Percentiles rank a stretch among this genome's conserved stretches.
Conservation (phyloP, 192 early-diverging fungal species). For the Coemansia sp. region DNA sequence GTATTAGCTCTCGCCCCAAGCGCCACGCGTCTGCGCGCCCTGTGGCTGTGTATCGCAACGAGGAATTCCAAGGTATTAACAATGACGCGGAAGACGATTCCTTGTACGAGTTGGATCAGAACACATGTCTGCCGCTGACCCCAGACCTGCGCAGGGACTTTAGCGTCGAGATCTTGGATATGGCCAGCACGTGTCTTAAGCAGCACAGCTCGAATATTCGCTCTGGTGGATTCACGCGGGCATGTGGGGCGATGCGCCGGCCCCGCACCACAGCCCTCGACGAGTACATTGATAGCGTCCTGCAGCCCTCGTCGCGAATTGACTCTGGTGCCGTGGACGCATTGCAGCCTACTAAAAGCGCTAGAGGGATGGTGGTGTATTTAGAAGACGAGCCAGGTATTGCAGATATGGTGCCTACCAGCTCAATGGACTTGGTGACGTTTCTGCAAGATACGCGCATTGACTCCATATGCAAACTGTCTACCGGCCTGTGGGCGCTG, state of each 20-base stretch:
- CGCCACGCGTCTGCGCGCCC: neutral
- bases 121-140: slow-evolving; percentile 15
- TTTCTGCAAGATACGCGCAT: slow-evolving; percentile 32
- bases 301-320: neutral
- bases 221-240: slow-evolving; percentile 23
- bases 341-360: neutral
- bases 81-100: slow-evolving; percentile 19
- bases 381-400: slow-evolving; percentile 39
- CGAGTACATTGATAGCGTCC: slow-evolving; percentile 25
- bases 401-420: neutral
- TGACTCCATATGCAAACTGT: slow-evolving; percentile 25
- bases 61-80: slow-evolving; percentile 32
- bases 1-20: slow-evolving; percentile 1
- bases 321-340: neutral
- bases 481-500: slow-evolving; percentile 37
- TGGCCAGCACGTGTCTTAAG: slow-evolving; percentile 50
- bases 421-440: slow-evolving; percentile 12
- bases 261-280: slow-evolving; percentile 42
- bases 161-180: slow-evolving; percentile 45
- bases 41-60: slow-evolving; percentile 32
- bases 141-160: slow-evolving; percentile 47
- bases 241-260: slow-evolving; percentile 36
- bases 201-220: slow-evolving; percentile 45
- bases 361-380: slow-evolving; percentile 21
- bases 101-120: slow-evolving; percentile 24